Percentiles rank a stretch among this genome's conserved stretches.
phyloP scores from a whole-genome alignment of 805 yeast genomes.

The Kregervanrija delftensis region DNA sequence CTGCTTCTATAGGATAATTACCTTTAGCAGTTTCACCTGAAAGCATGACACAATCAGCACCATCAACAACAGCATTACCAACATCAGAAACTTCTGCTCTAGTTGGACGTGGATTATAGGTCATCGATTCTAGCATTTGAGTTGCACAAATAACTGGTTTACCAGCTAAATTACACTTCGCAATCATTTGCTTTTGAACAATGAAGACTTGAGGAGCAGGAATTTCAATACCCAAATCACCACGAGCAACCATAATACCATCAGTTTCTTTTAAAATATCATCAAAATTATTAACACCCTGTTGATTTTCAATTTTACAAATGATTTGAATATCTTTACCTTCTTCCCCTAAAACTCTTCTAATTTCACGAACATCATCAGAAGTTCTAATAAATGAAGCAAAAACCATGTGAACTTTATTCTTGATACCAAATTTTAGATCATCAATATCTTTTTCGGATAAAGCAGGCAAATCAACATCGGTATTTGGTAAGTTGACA shows the following conservation, averaged over 20 bases:
- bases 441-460: conserved; percentile 95
- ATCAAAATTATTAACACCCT: conserved; percentile 99
- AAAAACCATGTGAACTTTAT: conserved; percentile 95
- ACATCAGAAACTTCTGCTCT: conserved; percentile 99
- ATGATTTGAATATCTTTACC: conserved; percentile 96
- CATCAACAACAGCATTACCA: conserved; percentile 98
- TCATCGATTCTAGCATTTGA: conserved; percentile 99
- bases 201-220: conserved; percentile 98
- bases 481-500: conserved; percentile 98
- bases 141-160: conserved; percentile 99
- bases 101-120: conserved; percentile 99
- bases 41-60: conserved; percentile 99
- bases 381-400: conserved; percentile 98
- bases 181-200: conserved; percentile 97
- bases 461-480: conserved; percentile 96
- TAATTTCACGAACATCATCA: conserved; percentile 81
- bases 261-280: conserved; percentile 91
- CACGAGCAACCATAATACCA: conserved; percentile 99
- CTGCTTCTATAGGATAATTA: conserved; percentile 96
- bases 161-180: conserved; percentile 98
- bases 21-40: conserved; percentile 99
- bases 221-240: conserved; percentile 98
- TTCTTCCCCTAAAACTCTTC: conserved; percentile 93
- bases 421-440: conserved; percentile 91
- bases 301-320: conserved; percentile 97